Evolutionary conservation across 2,329 filamentous ascomycete genomes (phyloP), one percentile per base, ranked within the genome.

Genomic region (Colletotrichum sidae): DNA sequence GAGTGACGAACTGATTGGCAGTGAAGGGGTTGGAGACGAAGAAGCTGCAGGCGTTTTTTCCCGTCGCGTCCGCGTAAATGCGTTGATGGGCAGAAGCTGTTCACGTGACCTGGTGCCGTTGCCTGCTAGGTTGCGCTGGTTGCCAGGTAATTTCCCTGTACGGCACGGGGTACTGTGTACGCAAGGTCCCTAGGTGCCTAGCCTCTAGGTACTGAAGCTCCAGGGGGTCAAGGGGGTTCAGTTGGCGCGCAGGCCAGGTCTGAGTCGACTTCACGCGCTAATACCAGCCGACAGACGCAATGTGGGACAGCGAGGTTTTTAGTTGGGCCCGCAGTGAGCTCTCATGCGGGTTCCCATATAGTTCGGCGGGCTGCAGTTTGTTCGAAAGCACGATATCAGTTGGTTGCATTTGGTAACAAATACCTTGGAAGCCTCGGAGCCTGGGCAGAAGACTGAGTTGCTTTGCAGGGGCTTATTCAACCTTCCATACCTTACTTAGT

Each of bases 11-110:
- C 42, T 11, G 25, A 37, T 25, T 57, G 51, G 46, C 62, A 53
- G 55, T 46, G 57, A 58, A 58, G 58, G 65, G 49, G 45, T 55
- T 55, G 55, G 46, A 55, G 33, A 52, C 54, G 54, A 50, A 59
- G 42, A 67, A 53, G 37, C 57, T 67, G 50, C 52, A 56, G 51
- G 58, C 25, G 25, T 25, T 25, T 25, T 25, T 54, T 65, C 61
- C 54, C 50, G 41, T 52, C 58, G 55, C 69, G 55, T 57, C 70
- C 78, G 77, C 78, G 78, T 33, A 12, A 33, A 47, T 78, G 79
- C 78, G 79, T 81, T 76, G 79, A 81, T 80, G 76, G 42, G 44
- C 17, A 17, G 44, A n/a, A 17, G 74, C 68, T 13, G 55, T 47
- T 63, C 63, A 79, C 51, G 5, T 6, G 42, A 52, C 44, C 56